Evolutionary conservation across 148 eudicot genomes (phyloP), one percentile per base, ranked within the genome.

Genomic region (Rhododendron williamsianum): DNA sequence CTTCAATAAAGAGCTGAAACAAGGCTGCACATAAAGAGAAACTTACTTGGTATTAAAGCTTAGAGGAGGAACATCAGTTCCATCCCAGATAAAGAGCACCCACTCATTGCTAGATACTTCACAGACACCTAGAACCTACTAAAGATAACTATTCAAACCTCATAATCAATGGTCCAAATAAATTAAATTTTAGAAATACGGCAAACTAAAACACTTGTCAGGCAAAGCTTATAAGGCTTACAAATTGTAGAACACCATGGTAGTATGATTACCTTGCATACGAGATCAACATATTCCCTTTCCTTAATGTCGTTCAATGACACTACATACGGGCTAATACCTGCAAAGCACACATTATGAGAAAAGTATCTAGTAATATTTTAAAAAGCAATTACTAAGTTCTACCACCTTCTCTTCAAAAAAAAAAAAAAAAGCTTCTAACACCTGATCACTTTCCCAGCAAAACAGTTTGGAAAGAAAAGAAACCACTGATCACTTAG

Each of bases 61-160:
- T 41, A 82, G 25, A 21, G 76, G 54, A 82, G 84, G 84, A 82
- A 38, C 84, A 82, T 82, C 84, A 63, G 84, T 82, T 82, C 84
- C 84, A 82, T 82, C 84, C 84, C 84, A 82, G 35, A 82, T 12
- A 60, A 60, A 82, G 74, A 82, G 73, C 49, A 82, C 52, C 84
- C 84, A 82, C 54, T 36, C 46, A 63, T 82, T 38, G 30, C 46
- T 18, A 58, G 84, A 60, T 23, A 63, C 76, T 82, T 82, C 84
- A 41, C 35, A 65, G 18, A 60, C 76, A 82, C 74, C 74, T 2
- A 60, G 51, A 63, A 82, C 84, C 84, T 82, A 19, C 76, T 48
- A 82, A 82, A 43, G 36, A 12, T 21, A 82, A 60, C 25, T 33
- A 80, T 78, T 46, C 48, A 78, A 78, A 80, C 9, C 12, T 16